Evolutionary conservation across 148 eudicot genomes (phyloP), one percentile per base, ranked within the genome.

Genomic region (Rhododendron ovatum): DNA sequence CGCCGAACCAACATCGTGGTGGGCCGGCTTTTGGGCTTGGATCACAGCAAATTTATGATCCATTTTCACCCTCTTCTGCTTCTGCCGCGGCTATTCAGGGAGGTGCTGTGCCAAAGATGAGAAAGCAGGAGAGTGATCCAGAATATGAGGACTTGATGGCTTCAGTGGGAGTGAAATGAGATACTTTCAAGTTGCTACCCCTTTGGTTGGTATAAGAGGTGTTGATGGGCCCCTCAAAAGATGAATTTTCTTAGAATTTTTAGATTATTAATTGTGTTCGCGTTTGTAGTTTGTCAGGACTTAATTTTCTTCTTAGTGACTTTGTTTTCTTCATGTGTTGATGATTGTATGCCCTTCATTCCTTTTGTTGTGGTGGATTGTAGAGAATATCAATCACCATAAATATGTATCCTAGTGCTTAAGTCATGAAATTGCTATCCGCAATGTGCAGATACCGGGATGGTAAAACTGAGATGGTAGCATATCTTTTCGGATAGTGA

Each of bases 111-210:
- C 84, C 86, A 18, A 89, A 75, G 78, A 63, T 39, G 55, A 89
- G 88, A 65, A 94, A 87, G 78, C 93, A 91, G 90, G 99, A 96
- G 53, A 90, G 86, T 84, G 98, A 96, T 88, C 98, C 99, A 33
- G 99, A 96, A 85, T 96, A 96, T 5, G 98, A 96, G 82, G 95
- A 96, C 80, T 87, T 96, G 89, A 95, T 96, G 99, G 98, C 95
- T 78, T 96, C 98, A 22, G 99, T 96, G 86, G 99, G 99, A 78
- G 94, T 71, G 39, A 71, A 71, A 30, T 95, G 55, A 95, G 93
- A 88, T 96, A 81, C 91, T 45, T 65, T 39, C 77, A 83, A 17
- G 33, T 63, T 61, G 22, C 17, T 17, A 18, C 39, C 20, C 63
- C 28, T 82, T 82, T 45, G 28, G 11, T 35, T 82, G 71, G 35